Evolutionary conservation across 345 rosid species (phyloP).

Genomic region (rapeseed (Brassica napus)): Da-Ae NC_063440.1:11717501-11718000

Average conservation of each 20-base stretch:
- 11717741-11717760: slow-evolving; percentile 59
- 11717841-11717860: slow-evolving; percentile 1
- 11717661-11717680: background rate
- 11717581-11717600: background rate
- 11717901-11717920: background rate
- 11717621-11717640: background rate
- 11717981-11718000: background rate
- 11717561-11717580: background rate
- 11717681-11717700: background rate
- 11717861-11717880: background rate
- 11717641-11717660: background rate
- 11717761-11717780: slow-evolving; percentile 72
- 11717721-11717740: slow-evolving; percentile 41
- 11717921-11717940: too few relatives aligned
- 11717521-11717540: background rate
- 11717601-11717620: background rate
- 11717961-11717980: too few relatives aligned
- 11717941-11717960: too few relatives aligned
- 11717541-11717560: background rate
- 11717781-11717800: slow-evolving; percentile 53
- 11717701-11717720: slow-evolving; percentile 79
- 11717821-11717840: background rate
- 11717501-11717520: background rate
- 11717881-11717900: background rate
- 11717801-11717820: slow-evolving; percentile 41